A percentile compares a stretch with the other conserved stretches of the same genome.
Evolutionary conservation across 345 rosid species (phyloP).

Genomic region (Rhodomyrtus tomentosa): DNA sequence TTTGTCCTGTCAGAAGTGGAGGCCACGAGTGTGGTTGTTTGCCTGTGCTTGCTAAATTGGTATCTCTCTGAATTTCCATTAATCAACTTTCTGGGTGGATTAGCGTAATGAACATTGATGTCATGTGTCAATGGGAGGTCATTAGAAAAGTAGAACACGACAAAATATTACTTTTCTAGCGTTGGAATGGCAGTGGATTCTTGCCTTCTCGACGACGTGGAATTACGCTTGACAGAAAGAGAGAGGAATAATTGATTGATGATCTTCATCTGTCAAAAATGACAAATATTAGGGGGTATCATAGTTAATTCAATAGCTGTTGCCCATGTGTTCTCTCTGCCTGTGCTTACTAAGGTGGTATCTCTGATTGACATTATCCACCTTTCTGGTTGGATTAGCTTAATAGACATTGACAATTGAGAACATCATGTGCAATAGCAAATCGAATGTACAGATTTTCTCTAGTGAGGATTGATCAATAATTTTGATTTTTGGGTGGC

Average conservation of each 20-base stretch:
- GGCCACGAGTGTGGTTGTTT: constrained; percentile 95
- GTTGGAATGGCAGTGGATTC: background rate
- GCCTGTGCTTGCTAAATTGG: constrained; percentile 61
- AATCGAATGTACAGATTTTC: background rate
- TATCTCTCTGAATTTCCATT: constrained; percentile 7
- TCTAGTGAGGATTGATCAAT: background rate
- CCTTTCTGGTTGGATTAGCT: background rate
- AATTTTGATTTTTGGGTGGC: background rate
- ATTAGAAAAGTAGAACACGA: background rate
- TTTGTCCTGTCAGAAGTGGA: constrained; percentile 85
- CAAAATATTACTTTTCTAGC: background rate
- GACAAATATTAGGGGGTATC: background rate
- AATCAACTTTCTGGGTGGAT: no score
- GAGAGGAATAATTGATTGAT: background rate
- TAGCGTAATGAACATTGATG: no score
- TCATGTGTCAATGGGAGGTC: no score
- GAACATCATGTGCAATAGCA: background rate
- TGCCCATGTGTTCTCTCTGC: background rate
- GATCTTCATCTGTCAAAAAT: background rate
- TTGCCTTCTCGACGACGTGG: background rate
- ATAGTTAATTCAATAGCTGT: background rate
- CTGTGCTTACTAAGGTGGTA: background rate
- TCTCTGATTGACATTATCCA: background rate
- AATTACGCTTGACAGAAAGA: no score
- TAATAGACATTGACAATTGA: background rate